Conservation (phyloP, 805 yeast genomes). For the Candida pini region DNA sequence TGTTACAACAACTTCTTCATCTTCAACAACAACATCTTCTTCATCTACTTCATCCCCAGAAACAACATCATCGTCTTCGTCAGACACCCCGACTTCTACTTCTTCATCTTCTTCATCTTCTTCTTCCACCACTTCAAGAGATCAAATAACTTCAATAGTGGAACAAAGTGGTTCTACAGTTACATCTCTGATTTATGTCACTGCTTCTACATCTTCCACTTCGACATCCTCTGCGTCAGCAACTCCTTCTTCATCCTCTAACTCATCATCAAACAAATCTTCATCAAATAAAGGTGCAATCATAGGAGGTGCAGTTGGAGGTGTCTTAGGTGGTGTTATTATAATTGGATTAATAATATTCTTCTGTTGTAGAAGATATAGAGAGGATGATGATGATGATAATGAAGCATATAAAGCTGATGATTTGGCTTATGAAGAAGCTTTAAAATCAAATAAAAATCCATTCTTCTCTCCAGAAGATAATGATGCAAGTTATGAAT, state of each 20-base stretch:
- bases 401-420: constrained; percentile 39
- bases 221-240: constrained; percentile 16
- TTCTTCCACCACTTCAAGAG: constrained; percentile 20
- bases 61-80: constrained; percentile 6
- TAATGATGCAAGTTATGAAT: constrained; percentile 26
- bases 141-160: constrained; percentile 24
- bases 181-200: neutral
- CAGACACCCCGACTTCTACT: constrained; percentile 12
- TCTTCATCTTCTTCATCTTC: constrained; percentile 18
- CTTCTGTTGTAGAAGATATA: constrained; percentile 31
- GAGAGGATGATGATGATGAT: constrained; percentile 28
- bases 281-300: constrained; percentile 28
- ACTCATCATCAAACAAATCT: constrained; percentile 9
- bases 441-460: constrained; percentile 48
- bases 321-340: constrained; percentile 25
- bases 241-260: constrained; percentile 18
- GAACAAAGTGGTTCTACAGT: constrained; percentile 1
- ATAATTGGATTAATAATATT: constrained; percentile 24
- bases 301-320: constrained; percentile 34
- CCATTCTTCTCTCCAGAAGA: constrained; percentile 64
- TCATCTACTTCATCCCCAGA: constrained; percentile 4
- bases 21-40: constrained; percentile 13
- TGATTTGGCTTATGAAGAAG: constrained; percentile 55
- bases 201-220: constrained; percentile 11
- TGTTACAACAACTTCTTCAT: constrained; percentile 9